Conservation (phyloP, 805 yeast species). For the Crinitomyces ghanaensis region DNA sequence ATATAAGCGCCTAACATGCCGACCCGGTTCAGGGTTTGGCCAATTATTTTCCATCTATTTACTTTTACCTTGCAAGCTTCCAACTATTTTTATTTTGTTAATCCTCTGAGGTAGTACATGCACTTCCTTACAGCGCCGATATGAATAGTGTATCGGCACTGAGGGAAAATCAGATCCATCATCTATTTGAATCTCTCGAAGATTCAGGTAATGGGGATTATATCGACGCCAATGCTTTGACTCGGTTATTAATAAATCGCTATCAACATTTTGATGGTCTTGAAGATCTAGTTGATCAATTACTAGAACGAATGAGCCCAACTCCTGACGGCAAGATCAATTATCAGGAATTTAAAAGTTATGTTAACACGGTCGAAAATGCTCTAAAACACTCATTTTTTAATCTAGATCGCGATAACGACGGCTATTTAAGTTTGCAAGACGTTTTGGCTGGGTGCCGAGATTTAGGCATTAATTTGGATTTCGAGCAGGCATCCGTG, state of each 20-base stretch:
- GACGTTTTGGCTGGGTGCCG: constrained; percentile 58
- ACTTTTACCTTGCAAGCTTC: no score
- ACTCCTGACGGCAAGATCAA: constrained; percentile 36
- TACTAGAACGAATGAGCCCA: constrained; percentile 45
- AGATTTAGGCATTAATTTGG: constrained; percentile 35
- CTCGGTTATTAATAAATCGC: constrained; percentile 11
- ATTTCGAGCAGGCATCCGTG: constrained; percentile 39
- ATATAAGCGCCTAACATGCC: no score
- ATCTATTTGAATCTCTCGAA: constrained; percentile 37
- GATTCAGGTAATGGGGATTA: constrained; percentile 27
- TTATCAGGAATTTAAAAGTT: constrained; percentile 53
- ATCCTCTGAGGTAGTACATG: no score
- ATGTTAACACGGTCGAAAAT: constrained; percentile 53
- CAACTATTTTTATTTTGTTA: no score
- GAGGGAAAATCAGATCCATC: constrained; percentile 28
- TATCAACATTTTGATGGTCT: constrained; percentile 30
- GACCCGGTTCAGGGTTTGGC: no score
- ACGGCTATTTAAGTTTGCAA: constrained; percentile 52
- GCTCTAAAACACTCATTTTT: constrained; percentile 62
- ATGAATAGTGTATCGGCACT: no score
- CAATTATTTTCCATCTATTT: no score
- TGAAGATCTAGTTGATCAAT: constrained; percentile 43
- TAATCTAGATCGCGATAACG: constrained; percentile 57
- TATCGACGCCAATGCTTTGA: constrained; percentile 29
- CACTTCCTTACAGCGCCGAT: no score